Base-by-base conservation (phyloP, 2,329 filamentous ascomycete genomes). In the Sclerotinia sclerotiorum region DNA sequence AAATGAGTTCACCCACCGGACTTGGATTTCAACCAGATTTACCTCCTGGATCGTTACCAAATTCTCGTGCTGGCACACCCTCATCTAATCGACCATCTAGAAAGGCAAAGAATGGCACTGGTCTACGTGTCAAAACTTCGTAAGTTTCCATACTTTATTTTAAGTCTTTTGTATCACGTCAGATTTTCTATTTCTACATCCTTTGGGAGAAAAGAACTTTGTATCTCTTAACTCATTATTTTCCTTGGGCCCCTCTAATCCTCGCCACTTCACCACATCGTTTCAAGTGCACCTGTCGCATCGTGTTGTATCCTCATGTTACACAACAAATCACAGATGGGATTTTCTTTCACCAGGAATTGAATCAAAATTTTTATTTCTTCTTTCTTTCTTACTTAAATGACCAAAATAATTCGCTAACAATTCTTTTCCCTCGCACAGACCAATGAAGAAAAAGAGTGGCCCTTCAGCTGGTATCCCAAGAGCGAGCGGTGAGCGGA, bases 401-500 rank as follows among this genome's bases (percentile, higher is more conserved):
- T 42, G 54, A 51, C 32, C 32, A 52, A 51, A 56, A 72, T 68
- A 69, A 71, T 67, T 66, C 44, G 70, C 73, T 76, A 72, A 76
- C 52, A 69, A 51, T 32, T 68, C 48, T 67, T 60, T 67, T 67
- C 44, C 67, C 56, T 62, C 58, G 48, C 69, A 72, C 77, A 94
- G 91, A 73, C 91, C 91, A 56, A 84, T 90, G 79, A 92, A 90
- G 81, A 90, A 89, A 79, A 84, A 84, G 56, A 72, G 71, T 70
- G 86, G 88, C 73, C 86, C 87, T 72, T 85, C 88, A 73, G 89
- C 88, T 77, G 90, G 90, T 75, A 84, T 91, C 77, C 85, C 89
- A 76, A 86, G 87, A 75, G 80, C 83, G 73, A 84, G 84, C 81
- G 88, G 87, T 79, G 88, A 89, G 79, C 84, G 86, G 73, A 85